These are phyloP conservation scores for Curvularia spicifera DNA, from an alignment of 2,329 filamentous ascomycete genomes.

Conservation along the genomic window DNA sequence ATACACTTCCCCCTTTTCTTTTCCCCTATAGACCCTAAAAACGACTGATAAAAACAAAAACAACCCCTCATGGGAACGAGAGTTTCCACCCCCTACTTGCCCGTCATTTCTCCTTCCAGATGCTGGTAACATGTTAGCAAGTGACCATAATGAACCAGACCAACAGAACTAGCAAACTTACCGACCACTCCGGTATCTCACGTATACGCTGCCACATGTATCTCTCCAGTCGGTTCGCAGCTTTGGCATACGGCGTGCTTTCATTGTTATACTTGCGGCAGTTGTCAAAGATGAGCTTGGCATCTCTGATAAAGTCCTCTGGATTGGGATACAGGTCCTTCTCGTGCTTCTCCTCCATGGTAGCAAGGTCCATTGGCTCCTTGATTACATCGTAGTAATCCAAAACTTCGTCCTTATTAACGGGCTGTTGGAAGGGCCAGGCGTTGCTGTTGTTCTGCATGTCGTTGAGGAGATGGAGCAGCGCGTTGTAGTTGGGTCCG, in stretches of 20 bases:
- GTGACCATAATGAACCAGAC: not conserved
- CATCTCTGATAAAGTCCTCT: slow-evolving; percentile 90
- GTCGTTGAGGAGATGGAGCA: slow-evolving; percentile 90
- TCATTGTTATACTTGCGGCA: slow-evolving; percentile 97
- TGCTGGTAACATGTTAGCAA: slow-evolving; percentile 28
- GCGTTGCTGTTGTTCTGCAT: slow-evolving; percentile 91
- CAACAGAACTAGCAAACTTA: slow-evolving; percentile 22
- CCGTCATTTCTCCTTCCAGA: slow-evolving; percentile 40
- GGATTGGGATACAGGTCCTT: slow-evolving; percentile 89
- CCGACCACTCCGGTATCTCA: slow-evolving; percentile 85
- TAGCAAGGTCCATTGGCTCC: slow-evolving; percentile 93
- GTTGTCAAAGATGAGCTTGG: slow-evolving; percentile 89
- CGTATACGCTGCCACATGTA: slow-evolving; percentile 95
- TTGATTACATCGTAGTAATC: slow-evolving; percentile 99
- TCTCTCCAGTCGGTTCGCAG: slow-evolving; percentile 89
- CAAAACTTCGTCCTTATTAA: slow-evolving; percentile 94
- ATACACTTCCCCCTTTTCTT: not conserved
- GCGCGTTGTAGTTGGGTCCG: slow-evolving; percentile 93
- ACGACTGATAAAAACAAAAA: not conserved
- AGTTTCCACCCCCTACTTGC: slow-evolving; percentile 26
- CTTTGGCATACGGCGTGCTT: slow-evolving; percentile 92
- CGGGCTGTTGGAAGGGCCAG: slow-evolving; percentile 93
- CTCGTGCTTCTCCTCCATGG: slow-evolving; percentile 95
- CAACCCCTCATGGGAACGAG: not conserved
- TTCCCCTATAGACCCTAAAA: not conserved